Base-by-base conservation (phyloP, 495 filamentous ascomycete genomes). In the Aspergillus ostianus region DNA sequence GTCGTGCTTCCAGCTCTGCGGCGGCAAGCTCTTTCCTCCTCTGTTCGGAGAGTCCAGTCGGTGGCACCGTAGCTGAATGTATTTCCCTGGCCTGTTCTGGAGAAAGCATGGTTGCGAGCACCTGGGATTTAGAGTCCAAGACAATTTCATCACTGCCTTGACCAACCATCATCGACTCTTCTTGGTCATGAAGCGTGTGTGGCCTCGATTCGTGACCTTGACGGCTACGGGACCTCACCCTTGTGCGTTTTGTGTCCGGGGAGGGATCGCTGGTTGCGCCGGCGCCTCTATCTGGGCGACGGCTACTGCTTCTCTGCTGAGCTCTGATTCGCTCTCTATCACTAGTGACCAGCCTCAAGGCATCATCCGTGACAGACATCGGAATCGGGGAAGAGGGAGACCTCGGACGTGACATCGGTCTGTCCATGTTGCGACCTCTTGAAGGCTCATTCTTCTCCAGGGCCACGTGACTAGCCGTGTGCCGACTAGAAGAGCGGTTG, bases 341-440 rank as follows among this genome's bases (percentile, higher is more conserved):
- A 47, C 82, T 81, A 26, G 84, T 58, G 7, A 88, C 87, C 51
- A 82, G 73, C 36, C 80, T 75, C 58, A 90, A 77, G 10, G 87
- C 86, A 32, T 88, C 85, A 47, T 88, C 83, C 0, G 55, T 58
- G 4, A 78, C 64, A 10, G 81, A 77, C 76, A 92, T 87, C 18
- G 91, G 90, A 47, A 91, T 71, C 18, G 92, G 91, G 3, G 89
- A 92, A 0, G 92, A 91, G 29, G 92, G 91, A 3, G 92, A 97
- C 46, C 89, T 75, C 50, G 79, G 76, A n/a, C 73, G 59, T 26
- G 87, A 85, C 3, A 78, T 79, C 26, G 82, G 81, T n/a, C 81
- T 81, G 52, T 78, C 84, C 70, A 63, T 76, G 65, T 73, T 90
- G 69, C 72, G 84, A 48, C 71, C 84, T 56, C 59, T 72, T 45